Base-by-base conservation (phyloP, 768 basidiomycete genomes). In the Xerocomellus chrysenteron region DNA sequence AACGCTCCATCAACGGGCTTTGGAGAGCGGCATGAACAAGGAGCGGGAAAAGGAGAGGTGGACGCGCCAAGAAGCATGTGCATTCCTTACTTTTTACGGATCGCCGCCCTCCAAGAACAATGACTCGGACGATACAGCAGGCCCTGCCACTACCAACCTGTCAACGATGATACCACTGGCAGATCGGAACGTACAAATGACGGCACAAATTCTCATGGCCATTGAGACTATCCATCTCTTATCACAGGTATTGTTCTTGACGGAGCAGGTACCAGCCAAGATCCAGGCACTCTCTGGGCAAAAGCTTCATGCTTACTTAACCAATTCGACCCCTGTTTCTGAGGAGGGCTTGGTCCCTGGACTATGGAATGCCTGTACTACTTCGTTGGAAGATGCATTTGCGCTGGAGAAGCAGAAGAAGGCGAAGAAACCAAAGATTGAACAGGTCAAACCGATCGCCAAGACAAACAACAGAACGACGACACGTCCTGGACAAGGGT, bases 41-140 rank as follows among this genome's bases (percentile, higher is more conserved):
- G 85, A 82, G n/a, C 79, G 82, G 40, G 81, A 85, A 56, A 78
- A 77, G 59, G 89, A 89, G 65, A 76, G 81, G 26, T 93, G 90
- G 90, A 86, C 84, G 0, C 76, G 70, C 57, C 73, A 69, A 6
- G 90, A 93, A 66, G 86, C 82, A 4, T 74, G 65, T 4, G 82
- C 81, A 30, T 77, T 90, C 64, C 76, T 92, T 42, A 74, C 80
- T 0, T 75, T 83, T 33, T 83, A 84, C 68, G 39, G 53, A 46
- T 42, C 37, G 21, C 47, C 52, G 21, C 57, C 54, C 58, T 58
- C 56, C 54, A 35, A 1, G 4, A 8, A 17, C 4, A 30, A 12
- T 2, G 37, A 37, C 16, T 11, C 32, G 32, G 36, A 5, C 17
- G 28, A 46, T 21, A 68, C 65, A 68, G 66, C 58, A 11, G 13